Conservation (phyloP, 768 basidiomycete genomes). For the Tylopilus rubrobrunneus region DNA sequence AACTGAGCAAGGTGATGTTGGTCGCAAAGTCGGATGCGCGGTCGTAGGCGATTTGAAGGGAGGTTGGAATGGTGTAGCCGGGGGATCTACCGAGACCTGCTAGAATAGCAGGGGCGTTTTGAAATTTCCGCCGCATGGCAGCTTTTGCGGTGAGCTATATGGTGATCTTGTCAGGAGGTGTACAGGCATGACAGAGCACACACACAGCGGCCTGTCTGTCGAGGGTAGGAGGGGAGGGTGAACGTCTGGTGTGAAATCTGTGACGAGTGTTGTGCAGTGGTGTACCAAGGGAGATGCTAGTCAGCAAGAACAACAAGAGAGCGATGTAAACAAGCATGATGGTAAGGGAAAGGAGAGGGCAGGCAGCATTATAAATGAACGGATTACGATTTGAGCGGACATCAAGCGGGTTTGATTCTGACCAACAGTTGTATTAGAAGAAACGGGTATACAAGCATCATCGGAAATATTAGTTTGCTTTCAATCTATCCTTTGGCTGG, state of each 20-base stretch:
- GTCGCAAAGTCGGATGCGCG: conserved; percentile 20
- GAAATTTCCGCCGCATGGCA: conserved; percentile 14
- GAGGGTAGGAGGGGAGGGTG: background rate
- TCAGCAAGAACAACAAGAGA: conserved; percentile 9
- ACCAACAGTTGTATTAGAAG: conserved; percentile 21
- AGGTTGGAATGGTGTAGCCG: conserved; percentile 9
- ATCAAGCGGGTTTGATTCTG: conserved; percentile 2
- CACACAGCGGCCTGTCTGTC: conserved; percentile 9
- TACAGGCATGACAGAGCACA: background rate
- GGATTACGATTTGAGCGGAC: conserved; percentile 7
- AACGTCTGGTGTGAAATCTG: background rate
- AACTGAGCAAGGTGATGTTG: conserved; percentile 1
- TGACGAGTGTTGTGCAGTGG: conserved; percentile 8
- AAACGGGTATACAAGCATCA: background rate
- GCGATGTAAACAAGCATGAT: conserved; percentile 11
- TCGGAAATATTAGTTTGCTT: conserved; percentile 11
- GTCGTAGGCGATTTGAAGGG: conserved; percentile 13
- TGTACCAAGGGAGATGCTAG: conserved; percentile 1
- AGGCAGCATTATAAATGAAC: conserved; percentile 1
- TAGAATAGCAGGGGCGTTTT: conserved; percentile 14
- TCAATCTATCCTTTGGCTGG: conserved; percentile 24
- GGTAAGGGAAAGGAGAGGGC: background rate
- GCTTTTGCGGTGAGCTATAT: conserved; percentile 15
- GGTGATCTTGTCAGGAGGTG: background rate
- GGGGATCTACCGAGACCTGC: conserved; percentile 5